Evolutionary conservation across 164 flowering plant genomes (phyloP), one percentile per base, ranked within the genome.

Genomic region (Annona squamosa): DNA sequence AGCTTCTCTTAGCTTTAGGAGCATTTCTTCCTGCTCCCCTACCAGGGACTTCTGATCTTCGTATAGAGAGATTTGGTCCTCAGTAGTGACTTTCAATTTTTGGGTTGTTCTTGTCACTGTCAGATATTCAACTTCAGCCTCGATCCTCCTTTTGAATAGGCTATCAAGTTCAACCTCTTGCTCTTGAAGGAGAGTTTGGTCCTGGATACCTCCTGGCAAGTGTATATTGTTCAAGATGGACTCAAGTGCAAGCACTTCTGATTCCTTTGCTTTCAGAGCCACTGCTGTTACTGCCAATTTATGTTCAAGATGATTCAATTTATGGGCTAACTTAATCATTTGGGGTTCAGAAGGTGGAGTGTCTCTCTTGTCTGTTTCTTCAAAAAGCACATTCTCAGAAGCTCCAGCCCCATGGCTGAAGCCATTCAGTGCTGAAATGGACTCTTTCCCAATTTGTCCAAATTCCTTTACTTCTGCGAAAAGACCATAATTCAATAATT

Each of bases 91-190:
- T 77, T 75, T 79, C 78, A 83, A 43, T 68, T 79, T 81, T 77
- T 84, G 71, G n/a, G 78, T 69, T 47, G 82, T 75, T 74, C 75
- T 79, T 18, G 72, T 71, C 61, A 85, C 72, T 56, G 76, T 78
- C 72, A 91, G 46, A 71, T 76, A 87, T 82, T 87, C 87, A 5
- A 89, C 45, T 74, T 91, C 93, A 66, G 92, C 89, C 84, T 86
- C 93, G 5, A 91, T 77, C 84, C 78, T 89, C 72, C 75, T 80
- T 81, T 74, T 82, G 52, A 87, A 86, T 18, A 86, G 75, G 65
- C 61, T 68, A 72, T 87, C 90, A n/a, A 87, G 68, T 70, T 89
- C 87, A 1, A 61, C 48, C 67, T 78, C 80, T 74, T 71, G 62
- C 41, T 71, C 77, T 76, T 47, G 59, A 47, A 63, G 13, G 44